Percentiles rank a stretch among this genome's conserved stretches.
phyloP scores from a whole-genome alignment of 2,329 filamentous ascomycete species.

The Colletotrichum orbiculare region DNA sequence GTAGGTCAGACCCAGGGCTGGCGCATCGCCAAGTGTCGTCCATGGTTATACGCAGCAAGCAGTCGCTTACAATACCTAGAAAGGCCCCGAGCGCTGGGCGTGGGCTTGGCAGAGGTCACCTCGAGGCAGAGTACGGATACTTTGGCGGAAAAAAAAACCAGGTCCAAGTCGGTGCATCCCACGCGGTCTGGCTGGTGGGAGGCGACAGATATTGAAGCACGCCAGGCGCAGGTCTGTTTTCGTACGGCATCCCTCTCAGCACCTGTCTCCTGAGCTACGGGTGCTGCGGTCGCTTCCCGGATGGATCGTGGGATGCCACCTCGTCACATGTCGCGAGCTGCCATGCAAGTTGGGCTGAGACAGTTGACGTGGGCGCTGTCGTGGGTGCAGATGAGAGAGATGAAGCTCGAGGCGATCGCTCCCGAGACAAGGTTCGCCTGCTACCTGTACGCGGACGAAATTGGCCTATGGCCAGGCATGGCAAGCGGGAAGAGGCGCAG shows the following conservation, averaged over 20 bases:
- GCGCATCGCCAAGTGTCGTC: conserved; percentile 1
- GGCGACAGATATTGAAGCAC: conserved; percentile 25
- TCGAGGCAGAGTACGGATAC: not conserved
- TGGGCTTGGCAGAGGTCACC: not conserved
- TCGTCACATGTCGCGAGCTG: conserved; percentile 11
- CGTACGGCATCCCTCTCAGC: conserved; percentile 7
- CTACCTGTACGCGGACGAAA: not conserved
- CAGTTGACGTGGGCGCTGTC: conserved; percentile 23
- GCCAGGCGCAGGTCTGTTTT: conserved; percentile 21
- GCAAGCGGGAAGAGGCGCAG: conserved; percentile 19
- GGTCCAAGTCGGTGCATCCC: not conserved
- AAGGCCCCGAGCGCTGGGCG: too few species aligned
- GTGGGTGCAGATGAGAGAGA: not conserved
- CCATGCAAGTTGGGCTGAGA: conserved; percentile 26
- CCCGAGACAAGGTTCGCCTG: conserved; percentile 26
- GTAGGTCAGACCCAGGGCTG: conserved; percentile 6
- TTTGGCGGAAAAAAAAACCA: not conserved
- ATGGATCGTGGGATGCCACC: conserved; percentile 8
- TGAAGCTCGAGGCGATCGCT: conserved; percentile 30
- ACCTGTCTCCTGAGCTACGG: not conserved
- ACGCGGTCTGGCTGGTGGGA: conserved; percentile 13
- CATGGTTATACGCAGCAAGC: not conserved
- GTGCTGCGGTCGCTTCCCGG: too few species aligned
- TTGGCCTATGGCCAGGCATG: conserved; percentile 5
- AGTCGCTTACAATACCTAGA: too few species aligned